Base-by-base conservation (phyloP, 805 yeast species). In the Zygoascus bituminiphila region DNA sequence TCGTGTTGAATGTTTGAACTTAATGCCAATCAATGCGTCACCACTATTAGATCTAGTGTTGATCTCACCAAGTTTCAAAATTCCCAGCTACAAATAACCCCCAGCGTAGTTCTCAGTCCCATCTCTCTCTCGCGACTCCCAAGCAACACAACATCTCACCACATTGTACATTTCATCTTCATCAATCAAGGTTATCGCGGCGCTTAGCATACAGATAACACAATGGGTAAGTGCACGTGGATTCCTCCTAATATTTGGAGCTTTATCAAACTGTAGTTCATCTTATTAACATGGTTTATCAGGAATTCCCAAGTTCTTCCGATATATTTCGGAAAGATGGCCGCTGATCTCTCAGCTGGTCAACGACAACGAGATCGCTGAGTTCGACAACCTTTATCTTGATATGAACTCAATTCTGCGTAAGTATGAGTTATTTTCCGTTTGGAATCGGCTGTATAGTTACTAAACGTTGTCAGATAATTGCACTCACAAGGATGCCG, bases 261-360 rank as follows among this genome's bases (percentile, higher is more conserved):
- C n/a, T n/a, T n/a, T n/a, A n/a, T n/a, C n/a, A n/a, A n/a, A n/a
- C n/a, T n/a, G n/a, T n/a, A n/a, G n/a, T n/a, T n/a, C n/a, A n/a
- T n/a, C n/a, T n/a, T n/a, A n/a, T n/a, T n/a, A n/a, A n/a, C n/a
- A n/a, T n/a, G n/a, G n/a, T n/a, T n/a, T n/a, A n/a, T 20, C 72
- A 84, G 98, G 98, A 75, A 91, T 93, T 63, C 98, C 98, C 49
- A 93, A 93, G 63, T 93, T 91, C 65, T 93, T 88, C 67, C 80
- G 96, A 69, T 91, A 87, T 73, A 88, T 93, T 71, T 88, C 97
- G 44, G 98, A 93, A 71, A 81, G 99, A 80, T 93, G 98, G 97
- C 99, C 99, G 26, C 74, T 84, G 73, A 88, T 89, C 56, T 82
- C 94, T 9, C 95, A 88, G 66, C 71, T 81, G 60, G 81, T 91